phyloP scores from a whole-genome alignment of 140 eudicot species.

The Stevia rebaudiana region DNA sequence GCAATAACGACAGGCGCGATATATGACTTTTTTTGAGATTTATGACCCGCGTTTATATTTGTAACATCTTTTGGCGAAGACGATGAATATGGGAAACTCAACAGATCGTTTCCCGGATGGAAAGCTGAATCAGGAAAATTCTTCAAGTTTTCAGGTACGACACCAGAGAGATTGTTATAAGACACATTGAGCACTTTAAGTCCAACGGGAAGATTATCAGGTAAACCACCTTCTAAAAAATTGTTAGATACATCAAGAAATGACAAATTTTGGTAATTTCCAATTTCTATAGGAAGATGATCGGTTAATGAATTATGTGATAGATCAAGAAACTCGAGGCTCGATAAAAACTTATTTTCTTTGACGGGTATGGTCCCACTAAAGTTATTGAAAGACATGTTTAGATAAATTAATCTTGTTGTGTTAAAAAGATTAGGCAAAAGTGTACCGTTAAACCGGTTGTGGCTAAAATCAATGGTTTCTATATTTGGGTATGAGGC shows the following conservation, averaged over 20 bases:
- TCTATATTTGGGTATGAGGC: constrained; percentile 63
- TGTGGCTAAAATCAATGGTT: constrained; percentile 57
- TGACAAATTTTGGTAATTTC: constrained; percentile 35
- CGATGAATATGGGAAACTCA: constrained; percentile 37
- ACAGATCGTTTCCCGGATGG: constrained; percentile 68
- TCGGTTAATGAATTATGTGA: constrained; percentile 61
- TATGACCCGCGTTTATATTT: constrained; percentile 24
- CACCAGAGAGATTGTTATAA: constrained; percentile 68
- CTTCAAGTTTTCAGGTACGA: constrained; percentile 58
- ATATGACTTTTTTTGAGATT: constrained; percentile 31
- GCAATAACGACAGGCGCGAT: constrained; percentile 51
- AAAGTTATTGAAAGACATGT: constrained; percentile 63
- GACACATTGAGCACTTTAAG: constrained; percentile 54
- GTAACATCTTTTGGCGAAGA: constrained; percentile 32
- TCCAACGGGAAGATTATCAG: constrained; percentile 49
- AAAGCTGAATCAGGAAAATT: constrained; percentile 66
- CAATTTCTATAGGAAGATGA: constrained; percentile 46
- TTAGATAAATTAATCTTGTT: constrained; percentile 42
- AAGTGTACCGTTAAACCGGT: constrained; percentile 43
- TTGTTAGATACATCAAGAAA: constrained; percentile 62
- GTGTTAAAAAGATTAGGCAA: constrained; percentile 52
- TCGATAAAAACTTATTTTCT: not conserved
- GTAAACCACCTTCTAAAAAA: constrained; percentile 58
- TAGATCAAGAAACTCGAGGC: constrained; percentile 53
- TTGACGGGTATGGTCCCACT: constrained; percentile 46